phyloP scores from a whole-genome alignment of 345 rosid genomes.

The Populus deltoides region DNA sequence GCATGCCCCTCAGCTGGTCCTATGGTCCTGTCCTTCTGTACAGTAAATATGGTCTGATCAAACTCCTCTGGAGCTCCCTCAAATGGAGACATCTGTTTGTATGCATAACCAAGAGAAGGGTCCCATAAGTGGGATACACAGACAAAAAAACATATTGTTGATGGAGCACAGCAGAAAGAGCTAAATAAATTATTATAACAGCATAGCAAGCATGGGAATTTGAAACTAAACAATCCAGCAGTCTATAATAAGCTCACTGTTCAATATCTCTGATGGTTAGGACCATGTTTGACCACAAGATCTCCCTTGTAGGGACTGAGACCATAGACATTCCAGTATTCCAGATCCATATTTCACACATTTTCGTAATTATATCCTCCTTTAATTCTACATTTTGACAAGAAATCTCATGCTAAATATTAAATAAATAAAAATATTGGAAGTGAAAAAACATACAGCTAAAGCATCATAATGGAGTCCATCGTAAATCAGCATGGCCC shows the following conservation, averaged over 20 bases:
- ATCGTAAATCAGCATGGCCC: slow-evolving; percentile 88
- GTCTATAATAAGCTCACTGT: not conserved
- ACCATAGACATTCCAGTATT: not conserved
- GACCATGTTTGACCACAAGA: too few relatives aligned
- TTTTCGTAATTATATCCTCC: not conserved
- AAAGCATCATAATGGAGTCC: slow-evolving; percentile 96
- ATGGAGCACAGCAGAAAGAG: not conserved
- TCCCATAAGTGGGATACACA: not conserved
- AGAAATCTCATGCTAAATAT: not conserved
- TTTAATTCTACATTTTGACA: not conserved
- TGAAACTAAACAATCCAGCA: not conserved
- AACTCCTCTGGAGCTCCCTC: slow-evolving; percentile 90
- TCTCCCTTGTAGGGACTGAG: not conserved
- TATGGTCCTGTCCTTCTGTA: slow-evolving; percentile 53
- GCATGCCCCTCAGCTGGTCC: slow-evolving; percentile 57
- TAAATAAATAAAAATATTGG: not conserved
- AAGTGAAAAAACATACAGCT: slow-evolving; percentile 53
- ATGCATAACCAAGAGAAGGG: not conserved
- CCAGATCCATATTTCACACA: not conserved
- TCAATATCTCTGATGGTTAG: not conserved
- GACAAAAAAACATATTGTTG: not conserved
- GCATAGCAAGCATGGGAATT: not conserved
- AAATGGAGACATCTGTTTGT: slow-evolving; percentile 64
- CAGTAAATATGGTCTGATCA: slow-evolving; percentile 76
- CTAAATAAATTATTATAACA: not conserved